Percentiles rank a stretch among this genome's conserved stretches.
phyloP scores from a whole-genome alignment of 1,284 basidiomycete genomes.

The Sporisorium scitamineum region DNA sequence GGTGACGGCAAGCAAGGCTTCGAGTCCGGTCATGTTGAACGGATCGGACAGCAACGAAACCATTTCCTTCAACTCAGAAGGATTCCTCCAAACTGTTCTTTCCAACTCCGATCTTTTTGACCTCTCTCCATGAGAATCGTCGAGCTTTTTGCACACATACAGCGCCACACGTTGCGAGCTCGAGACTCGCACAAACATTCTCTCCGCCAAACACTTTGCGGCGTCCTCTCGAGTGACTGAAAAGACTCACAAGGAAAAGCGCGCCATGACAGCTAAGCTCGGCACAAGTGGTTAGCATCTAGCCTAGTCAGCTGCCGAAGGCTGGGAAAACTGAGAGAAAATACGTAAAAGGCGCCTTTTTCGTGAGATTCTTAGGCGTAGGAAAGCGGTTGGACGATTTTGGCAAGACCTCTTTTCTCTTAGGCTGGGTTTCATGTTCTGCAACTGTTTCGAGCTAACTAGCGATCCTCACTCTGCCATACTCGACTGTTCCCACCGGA shows the following conservation, averaged over 20 bases:
- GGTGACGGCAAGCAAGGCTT: neutral
- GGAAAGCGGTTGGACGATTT: neutral
- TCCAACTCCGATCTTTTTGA: neutral
- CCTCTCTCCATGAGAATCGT: neutral
- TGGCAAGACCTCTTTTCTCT: neutral
- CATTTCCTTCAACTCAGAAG: neutral
- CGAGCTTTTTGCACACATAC: neutral
- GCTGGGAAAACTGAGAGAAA: constrained; percentile 6
- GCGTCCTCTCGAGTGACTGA: neutral
- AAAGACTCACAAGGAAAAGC: neutral
- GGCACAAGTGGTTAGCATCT: constrained; percentile 1
- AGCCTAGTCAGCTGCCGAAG: constrained; percentile 6
- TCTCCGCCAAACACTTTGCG: neutral
- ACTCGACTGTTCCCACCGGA: no score
- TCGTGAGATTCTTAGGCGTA: neutral
- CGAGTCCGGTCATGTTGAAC: constrained; percentile 1
- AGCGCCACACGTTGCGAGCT: neutral
- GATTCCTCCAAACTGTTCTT: neutral
- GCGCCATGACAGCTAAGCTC: neutral
- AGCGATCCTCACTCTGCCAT: neutral
- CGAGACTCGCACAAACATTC: neutral
- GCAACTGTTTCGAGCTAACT: neutral
- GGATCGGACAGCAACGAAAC: constrained; percentile 6
- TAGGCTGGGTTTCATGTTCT: neutral
- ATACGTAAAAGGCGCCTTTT: constrained; percentile 1